These are phyloP conservation scores for Blastosporella zonata DNA, from an alignment of 1,284 basidiomycete genomes.

Conservation along the genomic window DNA sequence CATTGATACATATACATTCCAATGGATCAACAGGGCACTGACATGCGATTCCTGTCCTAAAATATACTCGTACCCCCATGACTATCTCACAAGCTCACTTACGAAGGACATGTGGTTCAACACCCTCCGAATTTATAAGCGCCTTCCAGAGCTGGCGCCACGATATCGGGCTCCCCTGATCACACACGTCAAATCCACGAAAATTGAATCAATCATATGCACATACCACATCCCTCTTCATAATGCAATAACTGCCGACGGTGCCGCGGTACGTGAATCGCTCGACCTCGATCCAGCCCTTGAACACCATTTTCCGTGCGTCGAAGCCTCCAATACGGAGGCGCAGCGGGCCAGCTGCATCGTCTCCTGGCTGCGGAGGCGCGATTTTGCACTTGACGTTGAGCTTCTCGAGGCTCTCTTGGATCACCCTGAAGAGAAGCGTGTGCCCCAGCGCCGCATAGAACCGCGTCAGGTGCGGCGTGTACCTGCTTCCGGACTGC, in stretches of 20 bases:
- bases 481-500: slow-evolving; percentile 64
- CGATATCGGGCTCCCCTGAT: slow-evolving; percentile 69
- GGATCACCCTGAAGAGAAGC: slow-evolving; percentile 48
- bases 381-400: slow-evolving; percentile 51
- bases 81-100: slow-evolving; percentile 26
- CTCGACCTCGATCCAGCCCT: slow-evolving; percentile 70
- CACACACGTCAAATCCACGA: not conserved
- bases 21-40: not conserved
- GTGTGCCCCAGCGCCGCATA: slow-evolving; percentile 57
- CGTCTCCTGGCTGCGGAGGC: slow-evolving; percentile 19
- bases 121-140: slow-evolving; percentile 44
- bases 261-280: slow-evolving; percentile 42
- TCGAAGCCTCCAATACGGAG: slow-evolving; percentile 67
- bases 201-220: not conserved
- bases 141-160: slow-evolving; percentile 73
- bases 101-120: slow-evolving; percentile 59
- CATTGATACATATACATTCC: not conserved
- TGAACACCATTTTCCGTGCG: slow-evolving; percentile 55
- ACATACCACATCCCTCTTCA: slow-evolving; percentile 62
- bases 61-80: not conserved
- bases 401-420: slow-evolving; percentile 45
- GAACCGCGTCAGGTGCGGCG: slow-evolving; percentile 73
- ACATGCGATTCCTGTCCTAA: not conserved
- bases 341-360: slow-evolving; percentile 25
- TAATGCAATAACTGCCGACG: slow-evolving; percentile 61